Evolutionary conservation across 805 yeast genomes (phyloP).

Genomic region (Lipomyces oligophaga): DNA sequence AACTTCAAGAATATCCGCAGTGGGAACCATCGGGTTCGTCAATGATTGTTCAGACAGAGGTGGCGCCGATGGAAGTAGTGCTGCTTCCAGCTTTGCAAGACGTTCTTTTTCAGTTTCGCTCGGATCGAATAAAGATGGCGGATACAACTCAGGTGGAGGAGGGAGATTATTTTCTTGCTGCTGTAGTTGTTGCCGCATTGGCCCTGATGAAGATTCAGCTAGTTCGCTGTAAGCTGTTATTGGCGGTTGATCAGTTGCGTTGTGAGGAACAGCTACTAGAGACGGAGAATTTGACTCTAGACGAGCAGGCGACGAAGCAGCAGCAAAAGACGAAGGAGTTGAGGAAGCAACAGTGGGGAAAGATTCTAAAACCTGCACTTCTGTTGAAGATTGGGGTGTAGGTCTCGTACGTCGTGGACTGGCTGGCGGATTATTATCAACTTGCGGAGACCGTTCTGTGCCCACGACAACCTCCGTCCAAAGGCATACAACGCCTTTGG

Average conservation of each 20-base stretch:
- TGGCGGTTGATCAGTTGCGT: not conserved
- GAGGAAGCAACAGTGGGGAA: not conserved
- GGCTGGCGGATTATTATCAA: not conserved
- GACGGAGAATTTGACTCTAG: not conserved
- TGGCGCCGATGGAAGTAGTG: slow-evolving; percentile 62
- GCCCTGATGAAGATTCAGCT: too few relatives aligned
- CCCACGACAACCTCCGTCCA: slow-evolving; percentile 80
- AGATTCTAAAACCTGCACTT: too few relatives aligned
- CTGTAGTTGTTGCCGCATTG: too few relatives aligned
- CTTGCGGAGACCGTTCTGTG: slow-evolving; percentile 49
- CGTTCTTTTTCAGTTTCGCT: slow-evolving; percentile 59
- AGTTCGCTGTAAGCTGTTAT: not conserved
- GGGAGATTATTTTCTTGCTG: too few relatives aligned
- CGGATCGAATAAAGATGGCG: too few relatives aligned
- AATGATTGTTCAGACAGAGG: slow-evolving; percentile 1
- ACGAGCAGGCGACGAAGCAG: not conserved
- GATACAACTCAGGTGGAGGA: too few relatives aligned
- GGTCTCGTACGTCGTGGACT: not conserved
- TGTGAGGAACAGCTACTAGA: not conserved
- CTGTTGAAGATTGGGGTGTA: not conserved
- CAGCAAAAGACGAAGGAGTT: not conserved
- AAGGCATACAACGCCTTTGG: slow-evolving; percentile 73
- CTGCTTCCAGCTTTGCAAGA: slow-evolving; percentile 51
- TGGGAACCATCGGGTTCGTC: slow-evolving; percentile 3
- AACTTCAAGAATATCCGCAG: slow-evolving; percentile 7